These are phyloP conservation scores for Glycyrrhiza uralensis DNA, from an alignment of 306 rosid genomes.

Conservation along the genomic window DNA sequence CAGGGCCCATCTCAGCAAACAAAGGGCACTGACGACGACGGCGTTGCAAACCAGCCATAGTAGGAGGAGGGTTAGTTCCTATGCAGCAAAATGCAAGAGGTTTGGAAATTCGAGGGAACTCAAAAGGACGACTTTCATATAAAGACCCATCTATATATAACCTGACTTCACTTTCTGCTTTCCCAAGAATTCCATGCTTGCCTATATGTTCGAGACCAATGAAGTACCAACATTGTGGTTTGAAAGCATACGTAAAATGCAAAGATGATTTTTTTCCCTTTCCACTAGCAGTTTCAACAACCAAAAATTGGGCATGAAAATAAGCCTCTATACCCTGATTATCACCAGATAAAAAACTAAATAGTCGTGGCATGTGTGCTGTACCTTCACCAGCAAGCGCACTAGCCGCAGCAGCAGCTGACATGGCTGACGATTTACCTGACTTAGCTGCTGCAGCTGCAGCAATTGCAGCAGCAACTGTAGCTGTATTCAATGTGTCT, in stretches of 20 bases:
- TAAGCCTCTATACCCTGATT: conserved; percentile 99
- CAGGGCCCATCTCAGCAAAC: conserved; percentile 99
- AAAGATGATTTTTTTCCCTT: conserved; percentile 92
- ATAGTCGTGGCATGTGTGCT: conserved; percentile 95
- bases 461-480: conserved; percentile 99
- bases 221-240: conserved; percentile 99
- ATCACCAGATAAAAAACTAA: conserved; percentile 93
- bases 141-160: conserved; percentile 84
- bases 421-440: conserved; percentile 98
- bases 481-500: conserved; percentile 95
- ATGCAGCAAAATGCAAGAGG: conserved; percentile 98
- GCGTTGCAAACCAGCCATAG: conserved; percentile 99
- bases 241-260: conserved; percentile 96
- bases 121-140: conserved; percentile 94
- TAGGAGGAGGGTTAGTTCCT: conserved; percentile 99
- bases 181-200: conserved; percentile 95
- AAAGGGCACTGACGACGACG: conserved; percentile 98
- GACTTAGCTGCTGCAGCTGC: conserved; percentile 98
- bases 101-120: conserved; percentile 94
- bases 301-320: conserved; percentile 98
- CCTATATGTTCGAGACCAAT: conserved; percentile 89
- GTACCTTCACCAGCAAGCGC: conserved; percentile 99
- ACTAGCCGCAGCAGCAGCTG: conserved; percentile 99
- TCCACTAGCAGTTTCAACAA: conserved; percentile 92
- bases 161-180: conserved; percentile 89